These are phyloP conservation scores for Borealophlyctis nickersoniae DNA, from an alignment of 192 early-diverging fungal species.

Conservation along the genomic window DNA sequence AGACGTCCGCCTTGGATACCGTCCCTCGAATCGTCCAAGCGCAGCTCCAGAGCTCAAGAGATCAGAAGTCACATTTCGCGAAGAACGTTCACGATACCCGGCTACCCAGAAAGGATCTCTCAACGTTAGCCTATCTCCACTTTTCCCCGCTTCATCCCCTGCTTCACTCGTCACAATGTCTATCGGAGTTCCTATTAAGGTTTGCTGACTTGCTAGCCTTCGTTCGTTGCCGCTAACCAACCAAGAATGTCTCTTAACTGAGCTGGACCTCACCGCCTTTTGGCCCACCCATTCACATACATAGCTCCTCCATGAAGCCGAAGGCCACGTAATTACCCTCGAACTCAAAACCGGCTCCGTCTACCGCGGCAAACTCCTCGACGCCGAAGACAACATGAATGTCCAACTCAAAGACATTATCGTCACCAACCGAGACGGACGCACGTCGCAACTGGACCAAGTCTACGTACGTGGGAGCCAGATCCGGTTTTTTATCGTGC, in stretches of 20 bases:
- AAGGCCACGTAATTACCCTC: constrained; percentile 93
- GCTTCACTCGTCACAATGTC: constrained; percentile 53
- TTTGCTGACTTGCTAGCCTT: constrained; percentile 3
- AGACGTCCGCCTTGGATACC: too few species aligned
- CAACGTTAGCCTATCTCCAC: not conserved
- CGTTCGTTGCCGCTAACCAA: not conserved
- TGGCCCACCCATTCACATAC: not conserved
- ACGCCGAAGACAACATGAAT: constrained; percentile 99
- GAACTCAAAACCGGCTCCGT: constrained; percentile 93
- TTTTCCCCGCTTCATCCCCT: not conserved
- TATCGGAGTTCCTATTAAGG: constrained; percentile 87
- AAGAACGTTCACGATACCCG: too few species aligned
- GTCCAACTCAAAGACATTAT: constrained; percentile 93
- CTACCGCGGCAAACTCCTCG: constrained; percentile 91
- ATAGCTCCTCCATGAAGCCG: constrained; percentile 90
- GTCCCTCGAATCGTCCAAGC: too few species aligned
- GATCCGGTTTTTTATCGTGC: constrained; percentile 92
- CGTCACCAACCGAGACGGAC: constrained; percentile 89
- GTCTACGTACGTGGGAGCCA: constrained; percentile 86
- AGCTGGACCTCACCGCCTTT: not conserved
- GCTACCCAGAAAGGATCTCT: too few species aligned
- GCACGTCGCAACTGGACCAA: constrained; percentile 87
- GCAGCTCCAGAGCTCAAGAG: too few species aligned
- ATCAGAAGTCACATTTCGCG: too few species aligned
- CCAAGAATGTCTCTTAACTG: constrained; percentile 1